Percentiles rank a stretch among this genome's conserved stretches.
Evolutionary conservation across 148 eudicot genomes (phyloP).

Genomic region (Rhododendron griersonianum): DNA sequence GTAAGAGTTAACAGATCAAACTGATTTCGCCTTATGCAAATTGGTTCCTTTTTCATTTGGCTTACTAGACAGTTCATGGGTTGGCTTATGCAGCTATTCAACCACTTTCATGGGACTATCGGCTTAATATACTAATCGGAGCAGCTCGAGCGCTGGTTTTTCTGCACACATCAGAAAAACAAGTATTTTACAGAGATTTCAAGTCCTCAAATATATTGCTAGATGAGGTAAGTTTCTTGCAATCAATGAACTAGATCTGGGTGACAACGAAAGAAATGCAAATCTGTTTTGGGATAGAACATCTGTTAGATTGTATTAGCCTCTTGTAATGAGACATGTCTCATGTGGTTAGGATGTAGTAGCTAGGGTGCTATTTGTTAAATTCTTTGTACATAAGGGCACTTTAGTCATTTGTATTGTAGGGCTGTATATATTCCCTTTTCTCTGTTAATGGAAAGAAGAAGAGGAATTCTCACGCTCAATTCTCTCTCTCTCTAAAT

Average conservation of each 20-base stretch:
- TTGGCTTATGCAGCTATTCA: slow-evolving; percentile 44
- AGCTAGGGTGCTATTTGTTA: no score
- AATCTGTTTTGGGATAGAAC: background rate
- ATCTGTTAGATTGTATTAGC: no score
- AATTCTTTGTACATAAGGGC: no score
- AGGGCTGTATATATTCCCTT: no score
- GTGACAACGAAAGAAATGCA: background rate
- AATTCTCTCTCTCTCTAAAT: no score
- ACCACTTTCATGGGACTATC: slow-evolving; percentile 79
- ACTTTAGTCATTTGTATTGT: no score
- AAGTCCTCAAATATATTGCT: slow-evolving; percentile 85
- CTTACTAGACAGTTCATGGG: background rate
- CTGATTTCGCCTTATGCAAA: background rate
- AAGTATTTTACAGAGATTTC: slow-evolving; percentile 70
- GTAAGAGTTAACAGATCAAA: slow-evolving; percentile 33
- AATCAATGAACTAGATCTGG: background rate
- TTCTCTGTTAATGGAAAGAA: no score
- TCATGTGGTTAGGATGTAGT: no score
- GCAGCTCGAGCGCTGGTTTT: slow-evolving; percentile 78
- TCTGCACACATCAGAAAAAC: slow-evolving; percentile 58
- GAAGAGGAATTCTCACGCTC: no score
- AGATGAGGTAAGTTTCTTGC: slow-evolving; percentile 52
- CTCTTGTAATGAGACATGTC: no score
- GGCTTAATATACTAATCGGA: slow-evolving; percentile 70
- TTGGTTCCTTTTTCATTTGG: background rate